Evolutionary conservation across 805 yeast genomes (phyloP), one percentile per base, ranked within the genome.

Genomic region (Blastobotrys attinorum): DNA sequence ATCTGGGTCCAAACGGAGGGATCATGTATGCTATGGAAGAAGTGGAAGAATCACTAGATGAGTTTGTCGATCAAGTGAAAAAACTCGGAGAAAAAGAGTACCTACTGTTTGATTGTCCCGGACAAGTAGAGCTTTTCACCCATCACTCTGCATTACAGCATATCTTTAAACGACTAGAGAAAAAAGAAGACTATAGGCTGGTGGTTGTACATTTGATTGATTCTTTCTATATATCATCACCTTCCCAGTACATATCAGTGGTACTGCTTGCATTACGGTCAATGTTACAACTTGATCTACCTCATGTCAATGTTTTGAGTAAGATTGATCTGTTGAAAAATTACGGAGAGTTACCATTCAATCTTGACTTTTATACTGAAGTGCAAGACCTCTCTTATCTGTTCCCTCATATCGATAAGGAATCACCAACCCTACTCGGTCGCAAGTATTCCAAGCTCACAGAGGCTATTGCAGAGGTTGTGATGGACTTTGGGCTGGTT

Each of bases 81-180:
- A 66, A 70, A 25, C 65, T 88, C 10, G 75, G 83, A 3, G 59
- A 67, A 31, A 70, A 74, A 33, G 80, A 77, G 32, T 87, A 87
- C 46, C 61, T 87, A 10, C 67, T 87, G 3, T 84, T 87, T 64
- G 96, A 87, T 61, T 85, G 95, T 57, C 96, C 97, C 1, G 98
- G 98, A 1, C 98, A 92, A 61, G 92, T 88, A 1, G 99, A 92
- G 60, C 72, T 92, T 13, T 92, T 85, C 64, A 92, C 99, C 2
- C 94, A 85, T 57, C 95, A 86, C 55, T 74, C 80, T 1, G 79
- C 96, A 0, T 65, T 94, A 35, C 72, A 71, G 34, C 69, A 69
- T 42, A 81, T 92, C 3, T 85, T 89, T 62, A 73, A 74, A 48
- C 70, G 61, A 38, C 65, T 92, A 37, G 80, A 77, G 47, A 77